Base-by-base conservation (phyloP, 805 yeast species). In the Candida insectalens region DNA sequence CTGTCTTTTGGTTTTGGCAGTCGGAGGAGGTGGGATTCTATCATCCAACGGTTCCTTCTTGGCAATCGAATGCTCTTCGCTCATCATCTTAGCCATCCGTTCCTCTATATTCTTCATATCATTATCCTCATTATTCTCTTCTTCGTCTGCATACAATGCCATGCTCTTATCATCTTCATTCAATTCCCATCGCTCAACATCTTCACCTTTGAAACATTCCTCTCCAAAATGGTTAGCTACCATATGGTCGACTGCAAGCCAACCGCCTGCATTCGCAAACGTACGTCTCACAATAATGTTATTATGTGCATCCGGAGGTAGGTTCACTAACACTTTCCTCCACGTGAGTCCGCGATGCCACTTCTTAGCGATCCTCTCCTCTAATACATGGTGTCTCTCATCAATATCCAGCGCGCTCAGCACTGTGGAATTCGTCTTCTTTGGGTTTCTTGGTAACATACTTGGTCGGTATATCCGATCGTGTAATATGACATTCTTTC, bases 251-350 rank as follows among this genome's bases (percentile, higher is more conserved):
- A 89, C 66, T 0, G 85, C 95, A 1, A 83, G 84, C 92, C 96
- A 85, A 2, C 98, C 98, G 57, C 80, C 88, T 0, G 96, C 92
- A 57, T 89, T 89, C 5, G 94, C 79, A 62, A 83, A 92, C 40
- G 83, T 61, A 44, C 98, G 67, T 41, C 98, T 64, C 1, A 89
- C 97, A 19, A 84, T 67, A 19, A 92, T 87, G 49, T 87, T 89
- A 49, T 89, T 89, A 51, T 89, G 98, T 0, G 98, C 96, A 54
- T 89, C 98, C 0, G 96, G 96, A 42, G 76, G 71, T 42, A 92
- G 59, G 28, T 75, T 75, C 1, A 88, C 95, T 19, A 92, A 59
- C 3, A 92, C 95, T 56, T 89, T 89, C 29, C 96, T 63, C 98
- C 98, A 89, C 12, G 73, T 56, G 79, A 85, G 71, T 8, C 71